Evolutionary conservation across 164 flowering plant genomes (phyloP), one percentile per base, ranked within the genome.

Genomic region (Stephania japonica): DNA sequence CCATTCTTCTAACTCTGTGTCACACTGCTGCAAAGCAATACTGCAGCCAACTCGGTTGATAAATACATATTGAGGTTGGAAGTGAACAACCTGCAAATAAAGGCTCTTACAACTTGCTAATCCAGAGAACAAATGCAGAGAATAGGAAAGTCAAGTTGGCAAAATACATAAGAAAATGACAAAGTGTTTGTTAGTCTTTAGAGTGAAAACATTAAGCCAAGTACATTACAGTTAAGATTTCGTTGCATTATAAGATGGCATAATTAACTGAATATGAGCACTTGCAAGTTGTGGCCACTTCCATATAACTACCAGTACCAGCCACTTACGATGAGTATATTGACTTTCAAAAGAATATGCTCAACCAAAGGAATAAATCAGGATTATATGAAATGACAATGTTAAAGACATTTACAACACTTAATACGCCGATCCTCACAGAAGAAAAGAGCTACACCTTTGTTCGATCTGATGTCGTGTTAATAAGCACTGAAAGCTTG

Each of bases 381-480:
- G 50, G 50, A 44, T 44, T 13, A 6, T 6, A 44, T 44, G 14
- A 44, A 8, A 44, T 44, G 50, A 13, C 50, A 44, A 44, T 6
- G 50, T 8, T 6, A 44, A 8, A 44, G 7, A 44, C 14, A 44
- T 44, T 44, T 44, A 44, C 50, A 8, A 6, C 50, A 8, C 50
- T 44, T 8, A 44, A 44, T 44, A 13, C 7, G 50, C 14, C 1
- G 50, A 8, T 21, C 41, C 6, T 38, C 49, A 14, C 26, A 10
- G 19, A 13, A 11, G 49, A 18, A 38, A 47, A 13, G 69, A 75
- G 59, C 68, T 71, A 50, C 70, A 96, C 99, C 99, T 96, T 96
- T 78, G 99, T 96, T 80, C 98, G 89, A 83, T 96, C 97, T 13
- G 97, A 90, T 23, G 95, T 90, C 92, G 89, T 89, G 80, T 80